Evolutionary conservation across 164 flowering plant genomes (phyloP).

Genomic region (Magnolia changhungtana): DNA sequence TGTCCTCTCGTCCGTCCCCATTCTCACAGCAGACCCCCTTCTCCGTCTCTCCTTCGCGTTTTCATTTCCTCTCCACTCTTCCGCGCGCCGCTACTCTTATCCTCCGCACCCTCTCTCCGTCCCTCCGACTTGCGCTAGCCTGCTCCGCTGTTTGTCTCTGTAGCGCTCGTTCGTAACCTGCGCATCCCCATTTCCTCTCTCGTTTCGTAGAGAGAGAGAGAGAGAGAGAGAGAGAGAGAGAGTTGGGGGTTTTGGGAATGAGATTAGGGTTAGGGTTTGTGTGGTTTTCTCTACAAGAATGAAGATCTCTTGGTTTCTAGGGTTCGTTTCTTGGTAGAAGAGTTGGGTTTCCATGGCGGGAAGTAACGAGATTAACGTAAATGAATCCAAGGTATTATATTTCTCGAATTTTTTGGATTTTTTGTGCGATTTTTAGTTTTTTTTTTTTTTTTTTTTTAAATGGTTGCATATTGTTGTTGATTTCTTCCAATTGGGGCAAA

Average conservation of each 20-base stretch:
- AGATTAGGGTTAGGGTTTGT: background rate
- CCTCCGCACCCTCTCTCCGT: background rate
- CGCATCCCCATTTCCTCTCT: background rate
- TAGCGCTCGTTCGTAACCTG: background rate
- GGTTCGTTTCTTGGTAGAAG: background rate
- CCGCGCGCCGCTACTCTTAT: background rate
- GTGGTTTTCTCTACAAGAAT: background rate
- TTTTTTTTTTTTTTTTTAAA: background rate
- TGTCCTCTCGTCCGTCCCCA: slow-evolving; percentile 14
- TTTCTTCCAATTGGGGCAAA: background rate
- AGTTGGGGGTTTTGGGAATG: slow-evolving; percentile 3
- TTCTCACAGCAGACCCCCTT: background rate
- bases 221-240: background rate
- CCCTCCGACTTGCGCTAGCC: background rate
- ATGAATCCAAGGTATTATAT: slow-evolving; percentile 52
- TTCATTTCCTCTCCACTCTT: background rate
- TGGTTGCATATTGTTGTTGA: background rate
- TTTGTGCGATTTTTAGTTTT: background rate
- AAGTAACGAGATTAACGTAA: slow-evolving; percentile 47
- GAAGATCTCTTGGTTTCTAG: background rate
- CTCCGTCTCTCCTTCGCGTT: background rate
- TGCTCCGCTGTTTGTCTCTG: background rate
- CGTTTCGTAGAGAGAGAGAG: background rate
- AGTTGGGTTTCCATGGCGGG: slow-evolving; percentile 41
- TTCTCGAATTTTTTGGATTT: background rate